Conservation (phyloP, 2,329 filamentous ascomycete species). For the Venturia nashicola region DNA sequence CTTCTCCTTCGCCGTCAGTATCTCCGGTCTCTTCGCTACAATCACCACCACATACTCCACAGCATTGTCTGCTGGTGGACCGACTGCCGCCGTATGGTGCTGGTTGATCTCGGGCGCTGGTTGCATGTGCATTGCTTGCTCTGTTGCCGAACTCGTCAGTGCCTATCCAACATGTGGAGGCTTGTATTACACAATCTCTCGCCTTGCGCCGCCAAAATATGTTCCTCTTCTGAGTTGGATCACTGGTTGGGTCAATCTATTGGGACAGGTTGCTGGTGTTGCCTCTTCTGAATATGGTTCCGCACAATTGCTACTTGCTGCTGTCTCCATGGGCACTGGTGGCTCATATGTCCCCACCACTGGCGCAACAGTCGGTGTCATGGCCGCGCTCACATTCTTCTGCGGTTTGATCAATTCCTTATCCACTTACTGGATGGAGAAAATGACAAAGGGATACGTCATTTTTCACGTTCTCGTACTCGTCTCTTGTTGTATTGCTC, state of each 20-base stretch:
- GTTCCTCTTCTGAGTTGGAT: slow-evolving; percentile 40
- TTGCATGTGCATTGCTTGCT: slow-evolving; percentile 42
- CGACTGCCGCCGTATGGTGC: slow-evolving; percentile 44
- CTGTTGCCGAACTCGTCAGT: slow-evolving; percentile 44
- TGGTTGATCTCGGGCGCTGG: slow-evolving; percentile 46
- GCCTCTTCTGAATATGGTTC: slow-evolving; percentile 47
- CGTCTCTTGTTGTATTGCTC: slow-evolving; percentile 38
- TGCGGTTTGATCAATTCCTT: slow-evolving; percentile 34
- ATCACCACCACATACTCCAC: slow-evolving; percentile 44
- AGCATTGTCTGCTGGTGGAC: slow-evolving; percentile 41
- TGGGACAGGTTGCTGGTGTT: slow-evolving; percentile 42
- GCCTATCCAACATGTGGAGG: slow-evolving; percentile 46
- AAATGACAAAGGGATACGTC: slow-evolving; percentile 45
- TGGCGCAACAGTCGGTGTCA: slow-evolving; percentile 39
- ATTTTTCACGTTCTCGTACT: slow-evolving; percentile 44
- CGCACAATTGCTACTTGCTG: slow-evolving; percentile 43
- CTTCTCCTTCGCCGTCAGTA: slow-evolving; percentile 48
- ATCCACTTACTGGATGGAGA: slow-evolving; percentile 46
- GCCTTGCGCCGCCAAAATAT: slow-evolving; percentile 35
- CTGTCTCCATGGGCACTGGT: slow-evolving; percentile 38
- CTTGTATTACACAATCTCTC: slow-evolving; percentile 44
- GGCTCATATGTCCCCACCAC: slow-evolving; percentile 36
- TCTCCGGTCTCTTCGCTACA: slow-evolving; percentile 43
- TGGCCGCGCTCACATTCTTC: slow-evolving; percentile 41
- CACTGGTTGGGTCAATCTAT: slow-evolving; percentile 29